A percentile compares a stretch with the other conserved stretches of the same genome.
Evolutionary conservation across 345 rosid species (phyloP).

Genomic region (Heritiera littoralis): DNA sequence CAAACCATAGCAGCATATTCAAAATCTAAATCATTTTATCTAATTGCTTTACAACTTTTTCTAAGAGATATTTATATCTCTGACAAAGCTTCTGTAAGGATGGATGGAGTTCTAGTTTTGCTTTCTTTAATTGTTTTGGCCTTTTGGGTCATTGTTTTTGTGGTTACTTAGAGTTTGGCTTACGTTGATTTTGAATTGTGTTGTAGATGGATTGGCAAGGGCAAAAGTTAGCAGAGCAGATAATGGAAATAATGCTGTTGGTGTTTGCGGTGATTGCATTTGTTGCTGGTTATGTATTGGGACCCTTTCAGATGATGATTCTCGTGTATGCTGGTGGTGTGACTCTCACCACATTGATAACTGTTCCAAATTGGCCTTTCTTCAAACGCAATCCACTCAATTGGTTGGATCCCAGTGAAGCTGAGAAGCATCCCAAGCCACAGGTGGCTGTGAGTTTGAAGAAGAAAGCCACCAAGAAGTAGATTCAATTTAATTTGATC

Average conservation of each 20-base stretch:
- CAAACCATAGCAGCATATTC: background rate
- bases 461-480: conserved; percentile 69
- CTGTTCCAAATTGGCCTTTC: conserved; percentile 90
- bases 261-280: conserved; percentile 59
- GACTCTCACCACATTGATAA: conserved; percentile 60
- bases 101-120: background rate
- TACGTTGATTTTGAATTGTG: background rate
- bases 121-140: background rate
- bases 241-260: conserved; percentile 83
- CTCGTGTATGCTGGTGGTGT: conserved; percentile 78
- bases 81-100: background rate
- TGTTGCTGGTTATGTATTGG: conserved; percentile 49
- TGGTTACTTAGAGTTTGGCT: background rate
- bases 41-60: background rate
- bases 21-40: background rate
- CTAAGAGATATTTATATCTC: background rate
- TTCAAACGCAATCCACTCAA: conserved; percentile 77
- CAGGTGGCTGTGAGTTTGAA: conserved; percentile 47
- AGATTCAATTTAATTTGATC: conserved; percentile 25
- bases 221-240: conserved; percentile 85
- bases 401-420: conserved; percentile 83
- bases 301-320: conserved; percentile 77
- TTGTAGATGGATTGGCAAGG: conserved; percentile 97
- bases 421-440: conserved; percentile 83
- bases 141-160: background rate